Base-by-base conservation (phyloP, 2,329 filamentous ascomycete species). In the Paracoccidioides brasiliensis region DNA sequence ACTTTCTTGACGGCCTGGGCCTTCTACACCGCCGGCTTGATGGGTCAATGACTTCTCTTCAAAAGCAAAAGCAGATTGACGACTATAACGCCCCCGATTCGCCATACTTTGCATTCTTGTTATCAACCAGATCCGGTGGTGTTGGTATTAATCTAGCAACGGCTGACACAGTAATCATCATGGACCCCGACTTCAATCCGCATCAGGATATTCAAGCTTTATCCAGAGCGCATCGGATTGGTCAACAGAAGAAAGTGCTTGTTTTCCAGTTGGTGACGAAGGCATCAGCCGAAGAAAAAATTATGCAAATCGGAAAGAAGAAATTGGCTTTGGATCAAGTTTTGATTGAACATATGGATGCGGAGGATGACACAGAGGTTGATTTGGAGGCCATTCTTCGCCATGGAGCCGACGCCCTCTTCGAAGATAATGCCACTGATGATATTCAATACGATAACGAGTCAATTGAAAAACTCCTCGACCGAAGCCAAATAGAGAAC, bases 81-180 rank as follows among this genome's bases (percentile, higher is more conserved):
- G 84, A 85, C 6, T 98, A 88, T 76, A 98, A 98, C 66, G 88
- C 85, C 0, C 85, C 88, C 0, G 78, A 85, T 54, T 97, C 91
- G 0, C 74, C 80, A 0, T 74, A 94, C 0, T 98, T 97, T 68
- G 90, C 86, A 0, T 97, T 98, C 70, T 72, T 98, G 15, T 78
- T 98, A 0, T 97, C 91, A 0, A 98, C 94, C 3, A 84, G 93
- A 60, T 90, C 94, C 15, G 93, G 93, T 54, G 93, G 94, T 64
- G 91, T 98, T 0, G 94, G 93, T 14, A 98, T 98, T 75, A 98
- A 98, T 66, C 78, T 98, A 55, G 93, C 93, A 0, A 95, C 90
- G 6, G 93, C 93, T 2, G 93, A 98, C 66, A 98, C 93, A 0
- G 94, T 98, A 58, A 96, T 98, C 61, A 96, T 98, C 61, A 82